Base-by-base conservation (phyloP, 2,329 filamentous ascomycete genomes). In the Tolypocladium inflatum region DNA sequence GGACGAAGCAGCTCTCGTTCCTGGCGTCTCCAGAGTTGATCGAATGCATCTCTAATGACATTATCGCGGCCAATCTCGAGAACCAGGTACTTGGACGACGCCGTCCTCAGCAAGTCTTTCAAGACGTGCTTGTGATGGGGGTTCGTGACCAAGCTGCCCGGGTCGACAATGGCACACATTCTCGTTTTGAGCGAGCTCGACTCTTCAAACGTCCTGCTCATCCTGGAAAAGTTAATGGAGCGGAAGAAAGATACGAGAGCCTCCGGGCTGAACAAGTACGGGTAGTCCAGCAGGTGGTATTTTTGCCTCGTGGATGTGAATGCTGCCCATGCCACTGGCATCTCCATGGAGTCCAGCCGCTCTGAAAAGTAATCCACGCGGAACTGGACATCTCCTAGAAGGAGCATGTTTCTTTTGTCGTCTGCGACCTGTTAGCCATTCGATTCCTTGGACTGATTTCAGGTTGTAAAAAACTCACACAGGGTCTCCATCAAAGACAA, bases 11-110 rank as follows among this genome's bases (percentile, higher is more conserved):
- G 76, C 73, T 97, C 91, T 41, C 89, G 81, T 66, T 85, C 84
- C 71, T 97, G 87, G 41, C 91, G 83, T 57, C 90, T 85, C 90
- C 93, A 97, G 2, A 99, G 78, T 68, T 97, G 91, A 70, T 97
- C 86, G 61, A 97, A 87, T 0, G 89, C 82, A 76, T 96, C 85
- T 58, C 81, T 71, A 26, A 95, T 74, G 26, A 92, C 78, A 66
- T 87, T 77, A 48, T 87, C 74, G 63, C 90, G 77, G 58, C 88
- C 74, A 61, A 93, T 81, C 58, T 87, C 78, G 55, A 93, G 75
- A 55, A 93, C 78, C 54, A 93, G 74, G 61, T 88, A 93, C 56
- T 83, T 88, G 1, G 85, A 82, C 55, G 87, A 86, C 1, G 88
- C 85, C 8, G 82, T 84, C 61, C 81, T 82, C 58, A 93, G 71